phyloP scores from a whole-genome alignment of 495 filamentous ascomycete species.

The Neurospora cerealis region DNA sequence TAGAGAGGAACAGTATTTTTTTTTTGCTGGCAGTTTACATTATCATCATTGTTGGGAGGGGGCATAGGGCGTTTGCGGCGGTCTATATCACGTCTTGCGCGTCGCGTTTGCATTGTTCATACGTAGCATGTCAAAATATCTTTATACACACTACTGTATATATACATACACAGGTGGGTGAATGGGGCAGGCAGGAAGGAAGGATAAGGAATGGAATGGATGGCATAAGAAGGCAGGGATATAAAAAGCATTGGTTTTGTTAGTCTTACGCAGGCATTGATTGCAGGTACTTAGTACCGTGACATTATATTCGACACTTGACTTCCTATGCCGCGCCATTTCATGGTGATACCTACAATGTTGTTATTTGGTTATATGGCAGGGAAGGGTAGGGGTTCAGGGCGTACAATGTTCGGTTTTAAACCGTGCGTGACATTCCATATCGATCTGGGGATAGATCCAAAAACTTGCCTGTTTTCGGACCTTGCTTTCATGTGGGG shows the following conservation, averaged over 20 bases:
- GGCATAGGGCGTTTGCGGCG: neutral
- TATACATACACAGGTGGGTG: neutral
- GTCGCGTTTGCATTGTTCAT: neutral
- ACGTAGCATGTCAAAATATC: neutral
- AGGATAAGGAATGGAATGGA: neutral
- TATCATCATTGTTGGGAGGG: neutral
- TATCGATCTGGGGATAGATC: neutral
- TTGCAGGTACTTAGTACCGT: neutral
- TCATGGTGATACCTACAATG: neutral
- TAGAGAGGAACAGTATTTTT: too few species aligned
- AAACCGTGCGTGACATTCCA: neutral
- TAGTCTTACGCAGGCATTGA: neutral
- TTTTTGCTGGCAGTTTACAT: too few species aligned
- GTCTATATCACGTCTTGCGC: neutral
- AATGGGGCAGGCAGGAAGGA: neutral
- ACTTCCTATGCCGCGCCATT: neutral
- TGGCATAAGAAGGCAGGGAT: neutral
- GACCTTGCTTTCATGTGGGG: neutral
- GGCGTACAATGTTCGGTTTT: accelerated
- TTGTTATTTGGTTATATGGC: neutral
- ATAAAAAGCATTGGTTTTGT: neutral
- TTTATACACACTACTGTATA: neutral
- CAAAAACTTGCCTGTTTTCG: neutral
- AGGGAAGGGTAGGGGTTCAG: neutral
- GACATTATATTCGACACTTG: neutral